Evolutionary conservation across 129 eudicot species (phyloP).

Genomic region (Centella asiatica): DNA sequence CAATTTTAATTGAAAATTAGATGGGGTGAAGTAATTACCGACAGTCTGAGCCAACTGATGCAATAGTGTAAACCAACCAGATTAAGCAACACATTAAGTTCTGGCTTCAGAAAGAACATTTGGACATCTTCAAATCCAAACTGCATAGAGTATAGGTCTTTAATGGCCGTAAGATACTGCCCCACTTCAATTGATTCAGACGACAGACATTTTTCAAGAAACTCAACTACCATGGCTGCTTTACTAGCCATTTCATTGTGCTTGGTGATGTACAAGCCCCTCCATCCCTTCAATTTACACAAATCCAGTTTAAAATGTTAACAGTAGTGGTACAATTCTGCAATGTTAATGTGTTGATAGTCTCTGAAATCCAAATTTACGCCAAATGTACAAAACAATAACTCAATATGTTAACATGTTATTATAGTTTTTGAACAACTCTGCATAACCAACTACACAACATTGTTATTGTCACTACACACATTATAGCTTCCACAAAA

Average conservation of each 20-base stretch:
- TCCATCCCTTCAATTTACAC: slow-evolving; percentile 61
- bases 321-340: too few relatives aligned
- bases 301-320: neutral
- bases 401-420: too few relatives aligned
- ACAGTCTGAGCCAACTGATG: slow-evolving; percentile 63
- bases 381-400: too few relatives aligned
- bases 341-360: neutral
- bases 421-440: too few relatives aligned
- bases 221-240: slow-evolving; percentile 44
- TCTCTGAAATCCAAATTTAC: neutral
- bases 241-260: slow-evolving; percentile 66
- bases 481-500: too few relatives aligned
- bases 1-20: neutral
- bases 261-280: slow-evolving; percentile 50
- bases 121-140: slow-evolving; percentile 72
- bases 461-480: too few relatives aligned
- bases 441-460: too few relatives aligned
- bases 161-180: slow-evolving; percentile 63
- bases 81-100: slow-evolving; percentile 63
- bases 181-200: slow-evolving; percentile 66
- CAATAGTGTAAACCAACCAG: slow-evolving; percentile 89
- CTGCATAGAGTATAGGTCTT: slow-evolving; percentile 48
- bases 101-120: slow-evolving; percentile 56
- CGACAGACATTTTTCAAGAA: slow-evolving; percentile 44
- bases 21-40: slow-evolving; percentile 37